Conservation (phyloP, 495 filamentous ascomycete species). For the Penicillium canescens region DNA sequence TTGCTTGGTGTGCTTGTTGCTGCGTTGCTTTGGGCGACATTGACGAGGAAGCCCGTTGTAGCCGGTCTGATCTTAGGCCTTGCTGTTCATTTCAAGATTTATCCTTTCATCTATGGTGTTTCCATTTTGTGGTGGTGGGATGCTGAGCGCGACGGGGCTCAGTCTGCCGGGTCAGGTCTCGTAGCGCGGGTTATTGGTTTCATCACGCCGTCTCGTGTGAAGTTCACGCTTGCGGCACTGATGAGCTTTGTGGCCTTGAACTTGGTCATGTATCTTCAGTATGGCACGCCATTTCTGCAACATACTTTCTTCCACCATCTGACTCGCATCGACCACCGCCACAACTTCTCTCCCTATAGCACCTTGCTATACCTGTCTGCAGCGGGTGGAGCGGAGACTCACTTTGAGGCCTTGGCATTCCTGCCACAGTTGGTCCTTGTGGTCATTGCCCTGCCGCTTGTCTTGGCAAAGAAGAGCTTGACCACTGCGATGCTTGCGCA, state of each 20-base stretch:
- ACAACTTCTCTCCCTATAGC: constrained; percentile 98
- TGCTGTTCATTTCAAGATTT: constrained; percentile 96
- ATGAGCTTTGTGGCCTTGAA: constrained; percentile 73
- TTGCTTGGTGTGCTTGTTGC: constrained; percentile 81
- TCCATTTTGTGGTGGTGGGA: constrained; percentile 90
- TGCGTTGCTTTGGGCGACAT: constrained; percentile 77
- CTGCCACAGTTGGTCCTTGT: constrained; percentile 81
- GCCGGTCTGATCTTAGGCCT: constrained; percentile 80
- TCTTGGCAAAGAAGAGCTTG: constrained; percentile 79
- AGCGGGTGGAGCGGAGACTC: constrained; percentile 45
- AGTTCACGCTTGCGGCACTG: constrained; percentile 64
- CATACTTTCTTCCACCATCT: constrained; percentile 94
- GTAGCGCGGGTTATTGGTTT: constrained; percentile 46
- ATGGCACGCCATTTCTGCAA: constrained; percentile 71
- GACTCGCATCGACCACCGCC: constrained; percentile 90
- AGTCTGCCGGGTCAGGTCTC: background rate
- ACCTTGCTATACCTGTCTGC: constrained; percentile 84
- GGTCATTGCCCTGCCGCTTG: constrained; percentile 72
- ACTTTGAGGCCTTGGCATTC: constrained; percentile 81
- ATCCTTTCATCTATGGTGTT: constrained; percentile 90
- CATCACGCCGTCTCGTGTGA: constrained; percentile 60
- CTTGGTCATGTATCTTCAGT: constrained; percentile 71
- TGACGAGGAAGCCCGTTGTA: constrained; percentile 55
- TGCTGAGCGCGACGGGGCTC: constrained; percentile 36
- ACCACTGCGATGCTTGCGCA: constrained; percentile 94